Base-by-base conservation (phyloP, 1,284 basidiomycete species). In the Melanopsichium pennsylvanicum region DNA sequence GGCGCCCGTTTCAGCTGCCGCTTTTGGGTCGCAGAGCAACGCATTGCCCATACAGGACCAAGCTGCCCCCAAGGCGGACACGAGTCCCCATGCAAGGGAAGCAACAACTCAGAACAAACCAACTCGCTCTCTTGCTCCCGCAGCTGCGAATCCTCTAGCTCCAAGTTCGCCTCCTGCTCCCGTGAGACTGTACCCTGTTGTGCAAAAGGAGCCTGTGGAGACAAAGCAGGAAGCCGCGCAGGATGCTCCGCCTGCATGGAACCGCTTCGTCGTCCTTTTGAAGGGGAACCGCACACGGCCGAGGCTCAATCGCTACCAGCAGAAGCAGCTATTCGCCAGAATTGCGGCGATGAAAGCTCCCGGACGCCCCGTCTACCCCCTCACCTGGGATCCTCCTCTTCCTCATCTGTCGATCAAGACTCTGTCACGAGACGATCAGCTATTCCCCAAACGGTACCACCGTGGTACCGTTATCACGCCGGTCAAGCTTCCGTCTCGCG, bases 311-410 rank as follows among this genome's bases (percentile, higher is more conserved):
- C 56, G 54, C 11, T 57, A 31, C 37, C 70, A 72, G 40, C 56
- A 60, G 37, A 63, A 64, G 57, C 60, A 63, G 31, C 42, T 58
- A 21, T n/a, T 49, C 13, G 64, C 59, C 18, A 51, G 60, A 7
- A 39, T 56, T 10, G 64, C 60, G 3, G 54, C 56, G 13, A 68
- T 66, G 54, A 63, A 56, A n/a, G 50, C 55, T 7, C 39, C 46
- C 5, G 54, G 49, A 19, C 58, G 59, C 29, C 27, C 56, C 2
- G 66, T 76, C 26, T 64, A 72, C 22, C 47, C 66, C 1, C 60
- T 76, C 8, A 70, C 75, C 2, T 78, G 75, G 75, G 72, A 74
- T 4, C 74, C 75, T 16, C 72, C 75, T 11, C 47, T 75, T 19
- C 29, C 49, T 1, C 47, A 52, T 15, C 54, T 77, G 16, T 58